Conservation (phyloP, 2,329 filamentous ascomycete genomes). For the Colletotrichum siamense region DNA sequence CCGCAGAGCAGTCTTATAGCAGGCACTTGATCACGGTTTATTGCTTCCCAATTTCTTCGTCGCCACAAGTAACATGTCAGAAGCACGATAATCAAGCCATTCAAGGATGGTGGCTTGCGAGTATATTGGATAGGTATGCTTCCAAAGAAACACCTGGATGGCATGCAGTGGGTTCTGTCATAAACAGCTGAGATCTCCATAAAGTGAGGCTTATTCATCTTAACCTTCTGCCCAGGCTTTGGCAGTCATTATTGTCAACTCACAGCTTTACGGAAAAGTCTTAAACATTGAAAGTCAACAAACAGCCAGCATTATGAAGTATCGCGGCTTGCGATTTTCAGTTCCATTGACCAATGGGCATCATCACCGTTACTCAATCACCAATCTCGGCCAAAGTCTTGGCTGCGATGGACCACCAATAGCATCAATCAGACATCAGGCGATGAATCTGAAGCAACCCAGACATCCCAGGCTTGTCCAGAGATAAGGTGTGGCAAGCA, state of each 20-base stretch:
- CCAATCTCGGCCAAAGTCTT: not conserved
- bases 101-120: not conserved
- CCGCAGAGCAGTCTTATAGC: not conserved
- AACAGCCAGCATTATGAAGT: not conserved
- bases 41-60: not conserved
- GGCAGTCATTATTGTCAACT: not conserved
- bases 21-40: not conserved
- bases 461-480: not conserved
- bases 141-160: not conserved
- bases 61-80: not conserved
- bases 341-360: not conserved
- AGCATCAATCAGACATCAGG: not conserved
- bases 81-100: not conserved
- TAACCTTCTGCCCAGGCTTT: not conserved
- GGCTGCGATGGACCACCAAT: not conserved
- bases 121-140: not conserved
- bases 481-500: not conserved
- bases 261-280: not conserved
- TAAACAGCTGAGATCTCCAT: not conserved
- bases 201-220: not conserved
- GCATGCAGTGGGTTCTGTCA: not conserved
- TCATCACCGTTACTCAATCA: not conserved
- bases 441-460: not conserved
- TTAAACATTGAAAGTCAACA: not conserved
- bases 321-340: accelerated